A percentile compares a stretch with the other conserved stretches of the same genome.
These are phyloP conservation scores for Lolium rigidum DNA, from an alignment of 176 grass and related monocot species.

Conservation along the genomic window DNA sequence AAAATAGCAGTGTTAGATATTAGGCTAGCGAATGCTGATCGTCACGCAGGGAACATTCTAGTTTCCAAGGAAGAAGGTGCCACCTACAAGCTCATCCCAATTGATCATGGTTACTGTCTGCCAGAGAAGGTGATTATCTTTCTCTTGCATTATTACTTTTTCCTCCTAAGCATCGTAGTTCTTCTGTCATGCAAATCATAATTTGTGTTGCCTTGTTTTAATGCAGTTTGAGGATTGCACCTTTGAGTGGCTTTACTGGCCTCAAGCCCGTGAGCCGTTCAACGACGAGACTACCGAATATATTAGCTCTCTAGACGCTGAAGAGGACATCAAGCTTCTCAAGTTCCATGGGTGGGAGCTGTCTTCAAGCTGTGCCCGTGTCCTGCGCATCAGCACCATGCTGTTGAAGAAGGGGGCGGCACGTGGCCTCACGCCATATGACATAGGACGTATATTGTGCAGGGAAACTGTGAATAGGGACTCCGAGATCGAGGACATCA, in stretches of 20 bases:
- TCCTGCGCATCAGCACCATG: constrained; percentile 69
- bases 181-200: background rate
- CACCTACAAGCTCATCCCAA: constrained; percentile 62
- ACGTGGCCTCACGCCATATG: constrained; percentile 66
- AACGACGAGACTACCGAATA: constrained; percentile 56
- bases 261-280: constrained; percentile 65
- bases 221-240: constrained; percentile 80
- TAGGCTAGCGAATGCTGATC: constrained; percentile 84
- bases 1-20: constrained; percentile 85
- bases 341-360: constrained; percentile 77
- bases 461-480: constrained; percentile 76
- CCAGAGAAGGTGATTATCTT: constrained; percentile 67
- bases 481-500: constrained; percentile 71
- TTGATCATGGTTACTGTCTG: constrained; percentile 93
- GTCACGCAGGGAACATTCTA: constrained; percentile 82
- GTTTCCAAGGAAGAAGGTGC: constrained; percentile 50
- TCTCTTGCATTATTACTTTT: background rate
- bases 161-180: background rate
- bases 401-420: constrained; percentile 78
- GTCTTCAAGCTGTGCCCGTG: constrained; percentile 45
- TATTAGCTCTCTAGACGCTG: constrained; percentile 67
- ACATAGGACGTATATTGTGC: constrained; percentile 83
- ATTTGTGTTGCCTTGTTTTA: background rate
- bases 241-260: constrained; percentile 81
- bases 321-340: constrained; percentile 75